Evolutionary conservation across 83 land plant species (phyloP).

Genomic region (Thuja plicata): DNA sequence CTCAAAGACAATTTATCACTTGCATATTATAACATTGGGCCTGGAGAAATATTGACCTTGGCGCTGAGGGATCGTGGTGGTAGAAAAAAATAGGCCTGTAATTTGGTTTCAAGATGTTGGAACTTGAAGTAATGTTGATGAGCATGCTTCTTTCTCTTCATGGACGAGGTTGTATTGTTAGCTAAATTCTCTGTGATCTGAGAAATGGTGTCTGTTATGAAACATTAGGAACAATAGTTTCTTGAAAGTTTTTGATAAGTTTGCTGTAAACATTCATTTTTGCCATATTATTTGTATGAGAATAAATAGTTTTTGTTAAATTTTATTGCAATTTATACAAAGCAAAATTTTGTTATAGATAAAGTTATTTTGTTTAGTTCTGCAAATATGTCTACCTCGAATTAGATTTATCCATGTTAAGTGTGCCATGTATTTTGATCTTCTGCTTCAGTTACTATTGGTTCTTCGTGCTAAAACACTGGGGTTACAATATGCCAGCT

Average conservation of each 20-base stretch:
- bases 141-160: background rate
- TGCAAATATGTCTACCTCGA: too few species aligned
- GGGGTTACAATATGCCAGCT: background rate
- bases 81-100: conserved; percentile 56
- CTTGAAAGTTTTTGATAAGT: background rate
- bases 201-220: background rate
- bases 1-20: conserved; percentile 93
- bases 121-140: background rate
- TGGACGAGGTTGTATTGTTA: background rate
- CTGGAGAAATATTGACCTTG: conserved; percentile 80
- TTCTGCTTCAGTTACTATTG: background rate
- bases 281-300: background rate
- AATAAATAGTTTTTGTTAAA: too few species aligned
- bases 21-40: conserved; percentile 86
- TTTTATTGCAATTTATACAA: too few species aligned
- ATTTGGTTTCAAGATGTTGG: background rate
- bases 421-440: background rate
- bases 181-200: background rate
- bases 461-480: background rate
- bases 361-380: too few species aligned
- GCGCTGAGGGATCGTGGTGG: conserved; percentile 99
- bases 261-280: background rate
- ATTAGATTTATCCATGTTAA: background rate
- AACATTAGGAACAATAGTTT: background rate
- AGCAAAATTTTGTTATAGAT: too few species aligned